Evolutionary conservation across 2,329 filamentous ascomycete species (phyloP).

Genomic region (Alternaria infectoria): DNA sequence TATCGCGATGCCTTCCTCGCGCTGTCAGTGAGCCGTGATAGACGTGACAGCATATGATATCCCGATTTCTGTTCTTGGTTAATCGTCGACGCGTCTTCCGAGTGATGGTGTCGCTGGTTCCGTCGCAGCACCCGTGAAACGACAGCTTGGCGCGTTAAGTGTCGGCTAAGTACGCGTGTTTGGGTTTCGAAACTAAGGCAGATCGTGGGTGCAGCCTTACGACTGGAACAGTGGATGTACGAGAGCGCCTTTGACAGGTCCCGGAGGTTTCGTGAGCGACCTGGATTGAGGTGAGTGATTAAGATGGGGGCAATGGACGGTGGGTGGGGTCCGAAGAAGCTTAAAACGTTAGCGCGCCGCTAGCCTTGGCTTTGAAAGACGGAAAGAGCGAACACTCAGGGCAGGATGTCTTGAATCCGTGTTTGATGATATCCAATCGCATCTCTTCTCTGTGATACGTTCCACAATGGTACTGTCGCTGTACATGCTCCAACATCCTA

Average conservation of each 20-base stretch:
- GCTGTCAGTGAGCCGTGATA: neutral
- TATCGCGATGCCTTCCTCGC: neutral
- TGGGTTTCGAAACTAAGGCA: constrained; percentile 33
- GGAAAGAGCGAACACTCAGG: neutral
- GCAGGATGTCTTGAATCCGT: neutral
- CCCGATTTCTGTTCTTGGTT: neutral
- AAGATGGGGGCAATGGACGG: neutral
- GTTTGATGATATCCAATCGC: neutral
- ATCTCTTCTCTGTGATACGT: neutral
- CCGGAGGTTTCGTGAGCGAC: constrained; percentile 6
- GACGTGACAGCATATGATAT: neutral
- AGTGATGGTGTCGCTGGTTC: constrained; percentile 11
- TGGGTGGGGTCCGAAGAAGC: constrained; percentile 10
- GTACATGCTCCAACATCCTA: neutral
- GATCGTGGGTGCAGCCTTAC: neutral
- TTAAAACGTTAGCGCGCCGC: constrained; percentile 9
- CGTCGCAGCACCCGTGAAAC: constrained; percentile 18
- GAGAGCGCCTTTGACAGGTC: constrained; percentile 6
- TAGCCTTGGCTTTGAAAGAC: constrained; percentile 2
- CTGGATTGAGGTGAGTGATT: neutral
- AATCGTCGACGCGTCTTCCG: neutral
- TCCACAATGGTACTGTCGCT: neutral
- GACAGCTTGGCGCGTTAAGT: neutral
- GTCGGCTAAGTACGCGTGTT: constrained; percentile 17
- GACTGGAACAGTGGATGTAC: constrained; percentile 16